Evolutionary conservation across 2,329 filamentous ascomycete species (phyloP), one percentile per base, ranked within the genome.

Genomic region (Claviceps maximensis): DNA sequence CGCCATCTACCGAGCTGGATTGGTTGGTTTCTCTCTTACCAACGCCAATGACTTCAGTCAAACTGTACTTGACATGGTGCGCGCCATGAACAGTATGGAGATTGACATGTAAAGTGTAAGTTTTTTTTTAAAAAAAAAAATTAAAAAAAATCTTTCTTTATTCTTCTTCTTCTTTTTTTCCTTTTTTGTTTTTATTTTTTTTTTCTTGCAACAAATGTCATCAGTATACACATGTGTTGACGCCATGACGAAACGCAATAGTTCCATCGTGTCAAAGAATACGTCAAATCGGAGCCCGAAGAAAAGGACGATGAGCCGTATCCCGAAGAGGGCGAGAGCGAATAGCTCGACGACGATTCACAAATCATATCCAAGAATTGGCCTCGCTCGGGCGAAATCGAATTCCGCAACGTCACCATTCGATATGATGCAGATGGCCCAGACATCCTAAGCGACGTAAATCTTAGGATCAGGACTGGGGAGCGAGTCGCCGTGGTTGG

Each of bases 401-500:
- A 76, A 58, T 76, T 76, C 55, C 69, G 72, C n/a, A 65, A 75
- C 52, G 74, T 75, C 23, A 75, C 74, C 6, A 72, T 76, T 38
- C 71, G 73, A 46, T 76, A 76, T 58, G 63, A 74, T 54, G 53
- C 67, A 29, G 65, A 76, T 54, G 66, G 74, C 19, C 67, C 70
- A 47, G 69, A 77, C 52, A 74, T 79, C 44, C 66, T 79, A 19
- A 74, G 73, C 25, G 63, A 75, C 36, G 65, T 79, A 51, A 77
- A 71, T 55, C 67, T 79, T 46, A 71, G 69, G 36, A 75, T 79
- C 56, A 70, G 68, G 13, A 85, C 84, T 0, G 87, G 88, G 1
- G 84, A 86, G 52, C 84, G 85, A 50, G 87, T 87, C 1, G 88
- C 87, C 0, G 76, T 95, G 21, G 85, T 90, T 12, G 89, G 89